Evolutionary conservation across 257 asterid genomes (phyloP).

Genomic region (Scutellaria galericulata): DNA sequence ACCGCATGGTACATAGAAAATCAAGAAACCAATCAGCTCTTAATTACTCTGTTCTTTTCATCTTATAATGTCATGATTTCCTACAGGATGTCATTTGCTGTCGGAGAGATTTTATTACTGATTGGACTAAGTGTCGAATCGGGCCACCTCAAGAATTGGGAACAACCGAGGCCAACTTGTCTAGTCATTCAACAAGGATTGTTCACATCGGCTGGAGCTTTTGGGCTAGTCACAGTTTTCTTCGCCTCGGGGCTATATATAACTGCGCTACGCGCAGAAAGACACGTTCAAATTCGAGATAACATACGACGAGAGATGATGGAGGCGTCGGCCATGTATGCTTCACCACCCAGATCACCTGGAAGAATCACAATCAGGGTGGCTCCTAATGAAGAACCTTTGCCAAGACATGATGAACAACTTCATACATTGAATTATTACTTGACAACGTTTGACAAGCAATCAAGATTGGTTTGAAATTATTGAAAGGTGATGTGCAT

Average conservation of each 20-base stretch:
- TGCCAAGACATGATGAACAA: slow-evolving; percentile 43
- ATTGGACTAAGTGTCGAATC: slow-evolving; percentile 87
- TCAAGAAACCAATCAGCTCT: not conserved
- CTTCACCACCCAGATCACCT: slow-evolving; percentile 73
- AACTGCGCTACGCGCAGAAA: slow-evolving; percentile 61
- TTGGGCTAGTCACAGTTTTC: slow-evolving; percentile 66
- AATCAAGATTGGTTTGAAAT: slow-evolving; percentile 44
- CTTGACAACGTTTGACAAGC: slow-evolving; percentile 62
- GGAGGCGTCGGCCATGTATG: slow-evolving; percentile 60
- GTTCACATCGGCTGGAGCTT: slow-evolving; percentile 83
- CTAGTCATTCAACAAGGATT: slow-evolving; percentile 59
- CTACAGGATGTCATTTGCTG: slow-evolving; percentile 72
- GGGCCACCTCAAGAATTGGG: slow-evolving; percentile 86
- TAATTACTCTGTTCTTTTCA: not conserved
- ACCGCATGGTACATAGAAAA: slow-evolving; percentile 64
- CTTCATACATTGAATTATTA: slow-evolving; percentile 51
- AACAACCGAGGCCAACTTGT: slow-evolving; percentile 54
- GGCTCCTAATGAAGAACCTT: slow-evolving; percentile 52
- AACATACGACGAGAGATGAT: slow-evolving; percentile 45
- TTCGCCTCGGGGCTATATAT: slow-evolving; percentile 74
- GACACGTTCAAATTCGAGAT: slow-evolving; percentile 43
- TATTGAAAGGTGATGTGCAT: not conserved
- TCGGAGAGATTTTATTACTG: slow-evolving; percentile 76
- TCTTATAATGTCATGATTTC: not conserved
- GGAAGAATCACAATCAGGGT: slow-evolving; percentile 38